Evolutionary conservation across 2,329 filamentous ascomycete species (phyloP).

Genomic region (Cercospora citrullina): DNA sequence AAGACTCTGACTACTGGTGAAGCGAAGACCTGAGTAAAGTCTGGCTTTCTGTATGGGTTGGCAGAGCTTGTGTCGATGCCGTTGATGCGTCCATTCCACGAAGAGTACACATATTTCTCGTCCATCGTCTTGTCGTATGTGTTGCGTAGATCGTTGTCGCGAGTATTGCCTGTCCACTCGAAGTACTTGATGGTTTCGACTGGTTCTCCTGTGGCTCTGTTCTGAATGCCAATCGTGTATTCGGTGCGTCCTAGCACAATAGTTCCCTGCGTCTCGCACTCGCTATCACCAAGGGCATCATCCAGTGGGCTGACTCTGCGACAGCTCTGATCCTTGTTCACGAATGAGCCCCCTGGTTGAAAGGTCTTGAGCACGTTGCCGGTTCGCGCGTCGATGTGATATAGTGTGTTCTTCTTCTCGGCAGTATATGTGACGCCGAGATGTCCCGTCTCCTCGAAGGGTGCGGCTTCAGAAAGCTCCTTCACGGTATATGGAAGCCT

Average conservation of each 20-base stretch:
- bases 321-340: conserved; percentile 73
- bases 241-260: conserved; percentile 83
- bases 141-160: conserved; percentile 79
- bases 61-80: conserved; percentile 67
- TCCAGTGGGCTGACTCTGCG: conserved; percentile 63
- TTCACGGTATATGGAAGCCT: conserved; percentile 76
- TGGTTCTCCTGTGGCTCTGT: conserved; percentile 67
- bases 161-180: conserved; percentile 92
- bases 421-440: conserved; percentile 85
- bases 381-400: conserved; percentile 83
- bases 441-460: conserved; percentile 68
- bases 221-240: conserved; percentile 84
- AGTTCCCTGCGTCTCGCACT: conserved; percentile 77
- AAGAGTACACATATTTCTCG: conserved; percentile 83
- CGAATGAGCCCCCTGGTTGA: conserved; percentile 66
- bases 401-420: conserved; percentile 84
- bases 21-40: conserved; percentile 35
- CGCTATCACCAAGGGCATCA: conserved; percentile 58
- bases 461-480: conserved; percentile 74
- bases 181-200: conserved; percentile 90
- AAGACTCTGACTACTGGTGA: conserved; percentile 38
- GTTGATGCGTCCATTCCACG: conserved; percentile 80
- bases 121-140: conserved; percentile 83
- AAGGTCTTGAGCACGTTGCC: conserved; percentile 83
- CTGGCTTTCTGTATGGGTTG: conserved; percentile 27